phyloP scores from a whole-genome alignment of 2,329 filamentous ascomycete species.

The Teratosphaeria epicoccoides region DNA sequence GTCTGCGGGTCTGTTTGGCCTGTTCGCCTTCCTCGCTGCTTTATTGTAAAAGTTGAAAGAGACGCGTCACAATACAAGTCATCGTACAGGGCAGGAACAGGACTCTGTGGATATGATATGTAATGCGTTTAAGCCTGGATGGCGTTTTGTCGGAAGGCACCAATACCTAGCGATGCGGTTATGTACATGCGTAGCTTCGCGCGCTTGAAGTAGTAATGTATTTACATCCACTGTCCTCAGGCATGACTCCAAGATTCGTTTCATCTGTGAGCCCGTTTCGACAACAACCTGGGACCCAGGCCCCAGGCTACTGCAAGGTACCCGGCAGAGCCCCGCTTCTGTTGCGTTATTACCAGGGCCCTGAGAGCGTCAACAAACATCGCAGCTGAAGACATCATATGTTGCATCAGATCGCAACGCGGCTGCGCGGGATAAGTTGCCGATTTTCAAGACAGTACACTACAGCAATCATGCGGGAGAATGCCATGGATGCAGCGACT shows the following conservation, averaged over 20 bases:
- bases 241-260: not conserved
- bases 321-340: not conserved
- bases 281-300: no score
- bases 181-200: not conserved
- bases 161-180: not conserved
- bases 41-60: conserved; percentile 22
- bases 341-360: not conserved
- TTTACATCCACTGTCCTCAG: not conserved
- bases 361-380: not conserved
- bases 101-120: not conserved
- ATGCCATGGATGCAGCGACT: conserved; percentile 32
- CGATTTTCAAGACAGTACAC: not conserved
- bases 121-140: not conserved
- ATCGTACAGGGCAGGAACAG: not conserved
- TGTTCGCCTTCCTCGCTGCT: conserved; percentile 28
- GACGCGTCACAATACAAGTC: not conserved
- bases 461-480: conserved; percentile 10
- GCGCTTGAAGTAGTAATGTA: not conserved
- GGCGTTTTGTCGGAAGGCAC: not conserved
- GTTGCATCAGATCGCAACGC: not conserved
- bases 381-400: not conserved
- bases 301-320: not conserved
- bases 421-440: not conserved
- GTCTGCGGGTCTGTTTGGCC: conserved; percentile 25
- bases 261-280: no score